These are phyloP conservation scores for Lignosus rhinocerotis DNA, from an alignment of 1,284 basidiomycete genomes.

Conservation along the genomic window DNA sequence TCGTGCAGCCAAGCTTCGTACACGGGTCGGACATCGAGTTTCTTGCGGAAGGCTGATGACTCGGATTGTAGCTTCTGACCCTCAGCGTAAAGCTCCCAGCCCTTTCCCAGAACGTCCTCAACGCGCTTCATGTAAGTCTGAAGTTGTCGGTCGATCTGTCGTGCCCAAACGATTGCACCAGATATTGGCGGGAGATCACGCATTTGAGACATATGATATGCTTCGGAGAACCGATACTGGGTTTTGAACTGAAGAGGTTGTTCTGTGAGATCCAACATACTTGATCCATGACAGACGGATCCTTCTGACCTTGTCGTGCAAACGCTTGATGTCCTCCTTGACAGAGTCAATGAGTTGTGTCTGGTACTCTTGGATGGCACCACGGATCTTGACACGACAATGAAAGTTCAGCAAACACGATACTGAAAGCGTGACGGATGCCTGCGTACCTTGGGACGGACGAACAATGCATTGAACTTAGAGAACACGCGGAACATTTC, in stretches of 20 bases:
- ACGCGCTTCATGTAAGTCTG: conserved; percentile 99
- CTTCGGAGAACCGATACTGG: conserved; percentile 93
- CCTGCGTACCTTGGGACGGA: conserved; percentile 84
- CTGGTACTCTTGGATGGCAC: conserved; percentile 98
- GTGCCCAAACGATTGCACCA: conserved; percentile 97
- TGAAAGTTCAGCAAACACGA: not conserved
- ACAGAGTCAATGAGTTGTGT: conserved; percentile 97
- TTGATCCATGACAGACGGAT: not conserved
- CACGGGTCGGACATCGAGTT: conserved; percentile 91
- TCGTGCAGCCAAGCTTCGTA: conserved; percentile 97
- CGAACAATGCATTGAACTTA: conserved; percentile 97
- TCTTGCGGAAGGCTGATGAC: conserved; percentile 89
- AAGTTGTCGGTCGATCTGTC: conserved; percentile 96
- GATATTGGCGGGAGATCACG: conserved; percentile 97
- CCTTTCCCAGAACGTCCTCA: conserved; percentile 96
- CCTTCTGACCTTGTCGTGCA: conserved; percentile 82
- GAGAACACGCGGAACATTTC: conserved; percentile 99
- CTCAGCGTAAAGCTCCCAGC: conserved; percentile 99
- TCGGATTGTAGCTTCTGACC: conserved; percentile 96
- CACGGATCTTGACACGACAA: conserved; percentile 67
- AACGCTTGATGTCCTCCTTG: conserved; percentile 93
- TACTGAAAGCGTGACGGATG: not conserved
- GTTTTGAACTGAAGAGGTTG: conserved; percentile 71
- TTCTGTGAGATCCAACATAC: not conserved
- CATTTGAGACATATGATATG: conserved; percentile 98